Conservation (phyloP, 352 stramenopile species). For the Phytophthora citricola region DNA sequence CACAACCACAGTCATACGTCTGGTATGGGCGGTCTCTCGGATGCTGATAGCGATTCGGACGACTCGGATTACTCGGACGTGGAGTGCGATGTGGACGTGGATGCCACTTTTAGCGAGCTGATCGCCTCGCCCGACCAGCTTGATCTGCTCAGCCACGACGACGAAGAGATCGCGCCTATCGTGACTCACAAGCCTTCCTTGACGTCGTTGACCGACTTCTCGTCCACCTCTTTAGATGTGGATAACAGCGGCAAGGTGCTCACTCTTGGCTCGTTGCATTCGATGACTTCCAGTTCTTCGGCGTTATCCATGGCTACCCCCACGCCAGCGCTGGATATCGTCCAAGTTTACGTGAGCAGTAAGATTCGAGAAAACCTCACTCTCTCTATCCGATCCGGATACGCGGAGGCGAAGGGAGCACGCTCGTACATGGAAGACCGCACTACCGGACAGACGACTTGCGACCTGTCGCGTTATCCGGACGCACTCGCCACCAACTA, state of each 20-base stretch:
- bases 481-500: conserved; percentile 40
- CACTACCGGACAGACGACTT: conserved; percentile 58
- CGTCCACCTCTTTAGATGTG: conserved; percentile 41
- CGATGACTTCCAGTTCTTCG: conserved; percentile 32
- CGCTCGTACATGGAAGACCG: conserved; percentile 91
- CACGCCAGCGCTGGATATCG: conserved; percentile 44
- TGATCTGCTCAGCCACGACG: conserved; percentile 63
- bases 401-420: conserved; percentile 85
- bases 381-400: conserved; percentile 78
- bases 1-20: conserved; percentile 42
- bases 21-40: conserved; percentile 32
- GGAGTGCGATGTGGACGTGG: conserved; percentile 85
- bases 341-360: conserved; percentile 90
- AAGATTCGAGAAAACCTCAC: conserved; percentile 86
- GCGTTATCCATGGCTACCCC: conserved; percentile 26
- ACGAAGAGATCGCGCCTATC: conserved; percentile 72
- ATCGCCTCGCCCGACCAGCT: conserved; percentile 67
- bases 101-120: conserved; percentile 87
- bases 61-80: conserved; percentile 87
- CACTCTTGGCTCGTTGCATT: conserved; percentile 28
- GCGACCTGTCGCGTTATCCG: conserved; percentile 54
- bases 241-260: conserved; percentile 28
- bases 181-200: conserved; percentile 26
- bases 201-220: conserved; percentile 35
- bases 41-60: conserved; percentile 54